A percentile compares a stretch with the other conserved stretches of the same genome.
These are phyloP conservation scores for Diplodia sapinea DNA, from an alignment of 2,329 filamentous ascomycete genomes.

Conservation along the genomic window DNA sequence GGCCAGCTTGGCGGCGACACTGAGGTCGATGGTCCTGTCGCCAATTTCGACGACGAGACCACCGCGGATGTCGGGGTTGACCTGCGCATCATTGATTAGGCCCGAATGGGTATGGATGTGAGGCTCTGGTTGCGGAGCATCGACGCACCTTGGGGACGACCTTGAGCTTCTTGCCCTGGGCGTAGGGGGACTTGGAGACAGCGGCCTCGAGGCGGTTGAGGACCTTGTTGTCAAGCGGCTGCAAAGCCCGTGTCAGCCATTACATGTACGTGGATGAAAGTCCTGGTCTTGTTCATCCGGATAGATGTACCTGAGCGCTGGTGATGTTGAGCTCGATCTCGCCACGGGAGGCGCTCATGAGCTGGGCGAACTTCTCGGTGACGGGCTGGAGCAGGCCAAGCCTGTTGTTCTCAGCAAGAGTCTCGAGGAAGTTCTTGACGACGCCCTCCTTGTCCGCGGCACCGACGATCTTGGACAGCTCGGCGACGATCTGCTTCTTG, in stretches of 20 bases:
- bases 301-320: conserved; percentile 76
- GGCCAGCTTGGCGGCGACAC: conserved; percentile 90
- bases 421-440: conserved; percentile 89
- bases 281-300: not conserved
- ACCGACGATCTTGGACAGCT: conserved; percentile 84
- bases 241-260: conserved; percentile 32
- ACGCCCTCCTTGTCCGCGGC: conserved; percentile 73
- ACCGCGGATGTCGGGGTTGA: conserved; percentile 93
- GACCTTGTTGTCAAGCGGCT: conserved; percentile 87
- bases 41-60: conserved; percentile 95
- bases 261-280: not conserved
- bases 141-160: conserved; percentile 78
- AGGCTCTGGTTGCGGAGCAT: conserved; percentile 31
- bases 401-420: conserved; percentile 96
- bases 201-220: conserved; percentile 85
- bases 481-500: conserved; percentile 83
- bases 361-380: conserved; percentile 80
- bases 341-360: conserved; percentile 88
- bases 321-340: conserved; percentile 94
- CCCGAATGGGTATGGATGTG: not conserved
- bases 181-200: conserved; percentile 86
- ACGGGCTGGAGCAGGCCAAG: conserved; percentile 81
- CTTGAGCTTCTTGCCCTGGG: conserved; percentile 97
- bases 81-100: conserved; percentile 56
- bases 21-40: conserved; percentile 97